Base-by-base conservation (phyloP, 768 basidiomycete genomes). In the Auriscalpium vulgare region DNA sequence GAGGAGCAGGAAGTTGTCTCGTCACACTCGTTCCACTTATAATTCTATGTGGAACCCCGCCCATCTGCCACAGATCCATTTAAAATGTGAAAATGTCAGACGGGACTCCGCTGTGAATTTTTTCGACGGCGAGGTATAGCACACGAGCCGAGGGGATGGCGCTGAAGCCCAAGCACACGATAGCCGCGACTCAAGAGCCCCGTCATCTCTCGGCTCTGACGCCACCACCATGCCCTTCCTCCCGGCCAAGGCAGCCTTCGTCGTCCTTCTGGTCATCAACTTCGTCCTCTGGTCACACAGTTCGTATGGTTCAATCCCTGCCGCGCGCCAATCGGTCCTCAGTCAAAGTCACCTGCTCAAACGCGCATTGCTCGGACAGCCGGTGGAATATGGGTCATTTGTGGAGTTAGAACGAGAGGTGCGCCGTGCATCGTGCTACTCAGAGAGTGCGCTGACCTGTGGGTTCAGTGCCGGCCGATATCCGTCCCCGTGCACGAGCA, bases 381-480 rank as follows among this genome's bases (percentile, higher is more conserved):
- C 37, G 23, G 16, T 44, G 34, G 50, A 38, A n/a, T 17, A 17
- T 14, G 36, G 35, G n/a, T 37, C 19, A 21, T 19, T n/a, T 8
- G 47, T 16, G 1, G 17, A 50, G 14, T 35, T 47, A 3, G 19
- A 55, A 34, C 17, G 43, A 23, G 43, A 62, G 61, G 61, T 62
- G 16, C 37, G 61, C 52, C 19, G 44, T 64, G 13, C 47, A 37
- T 29, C 49, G 50, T n/a, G 16, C 36, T 44, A 19, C 16, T 11
- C 48, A 14, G 3, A 37, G 52, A 38, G 47, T 54, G 45, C 52
- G 54, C 37, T 40, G 53, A 10, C 51, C 51, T 34, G 16, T 35
- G 35, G 47, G 46, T 10, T 37, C 58, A 91, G 88, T 92, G 91
- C 68, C 76, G 68, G 50, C 91, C 90, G 2, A 74, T 84, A 48